phyloP scores from a whole-genome alignment of 129 eudicot species.

The Apium graveolens region DNA sequence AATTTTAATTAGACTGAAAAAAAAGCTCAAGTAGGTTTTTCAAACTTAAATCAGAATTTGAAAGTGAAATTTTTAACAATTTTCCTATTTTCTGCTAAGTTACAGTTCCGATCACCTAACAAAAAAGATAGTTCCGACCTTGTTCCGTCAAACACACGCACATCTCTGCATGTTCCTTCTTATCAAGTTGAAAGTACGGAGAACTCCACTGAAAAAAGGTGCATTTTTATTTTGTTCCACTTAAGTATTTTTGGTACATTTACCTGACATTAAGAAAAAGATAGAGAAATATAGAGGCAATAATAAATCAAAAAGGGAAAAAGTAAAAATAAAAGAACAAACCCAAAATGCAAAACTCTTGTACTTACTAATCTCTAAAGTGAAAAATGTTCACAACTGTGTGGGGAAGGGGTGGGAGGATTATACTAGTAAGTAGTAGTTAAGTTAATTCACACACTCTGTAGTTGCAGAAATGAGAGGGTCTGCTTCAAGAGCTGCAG shows the following conservation, averaged over 20 bases:
- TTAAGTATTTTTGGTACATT: neutral
- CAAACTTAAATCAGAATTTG: too few relatives aligned
- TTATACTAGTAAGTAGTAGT: neutral
- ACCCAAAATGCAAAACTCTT: conserved; percentile 7
- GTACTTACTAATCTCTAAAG: conserved; percentile 10
- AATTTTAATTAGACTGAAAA: too few relatives aligned
- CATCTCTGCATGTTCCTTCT: neutral
- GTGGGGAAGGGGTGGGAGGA: neutral
- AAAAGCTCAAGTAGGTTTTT: too few relatives aligned
- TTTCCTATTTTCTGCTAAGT: too few relatives aligned
- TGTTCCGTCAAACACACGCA: too few relatives aligned
- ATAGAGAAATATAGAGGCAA: neutral
- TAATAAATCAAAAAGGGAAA: neutral
- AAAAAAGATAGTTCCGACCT: too few relatives aligned
- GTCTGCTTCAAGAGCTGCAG: conserved; percentile 36
- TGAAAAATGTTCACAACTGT: conserved; percentile 13
- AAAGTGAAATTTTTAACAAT: too few relatives aligned
- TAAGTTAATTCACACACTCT: conserved; percentile 29
- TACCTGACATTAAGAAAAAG: conserved; percentile 3
- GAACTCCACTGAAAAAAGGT: neutral
- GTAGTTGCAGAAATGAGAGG: conserved; percentile 35
- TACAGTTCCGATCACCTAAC: too few relatives aligned
- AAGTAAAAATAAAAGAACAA: neutral
- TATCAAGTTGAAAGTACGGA: neutral
- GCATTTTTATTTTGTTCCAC: neutral